Evolutionary conservation across 2,329 filamentous ascomycete genomes (phyloP).

Genomic region (Pseudogymnoascus pannorum): DNA sequence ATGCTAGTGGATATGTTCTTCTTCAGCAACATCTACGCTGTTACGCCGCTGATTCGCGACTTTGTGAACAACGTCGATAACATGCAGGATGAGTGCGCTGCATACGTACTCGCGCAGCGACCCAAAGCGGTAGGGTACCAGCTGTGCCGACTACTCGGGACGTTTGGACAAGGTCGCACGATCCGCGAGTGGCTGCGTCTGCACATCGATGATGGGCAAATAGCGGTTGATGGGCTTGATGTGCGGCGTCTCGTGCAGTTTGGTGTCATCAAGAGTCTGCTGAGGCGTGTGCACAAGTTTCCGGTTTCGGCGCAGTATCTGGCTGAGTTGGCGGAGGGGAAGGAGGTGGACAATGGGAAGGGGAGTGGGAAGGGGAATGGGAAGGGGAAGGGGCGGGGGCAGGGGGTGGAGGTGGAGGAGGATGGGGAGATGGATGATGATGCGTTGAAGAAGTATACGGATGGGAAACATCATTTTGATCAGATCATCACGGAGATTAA

Average conservation of each 20-base stretch:
- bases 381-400: conserved; percentile 8
- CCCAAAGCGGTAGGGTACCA: conserved; percentile 35
- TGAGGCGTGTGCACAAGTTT: conserved; percentile 91
- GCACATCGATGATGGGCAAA: conserved; percentile 58
- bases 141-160: conserved; percentile 77
- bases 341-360: conserved; percentile 20
- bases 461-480: conserved; percentile 71
- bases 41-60: conserved; percentile 66
- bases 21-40: conserved; percentile 85
- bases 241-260: conserved; percentile 90
- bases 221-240: conserved; percentile 70
- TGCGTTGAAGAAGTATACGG: conserved; percentile 57
- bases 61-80: conserved; percentile 69
- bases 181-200: conserved; percentile 79
- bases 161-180: conserved; percentile 75
- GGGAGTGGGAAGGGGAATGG: conserved; percentile 28
- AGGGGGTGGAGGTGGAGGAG: too few relatives aligned
- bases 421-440: conserved; percentile 36
- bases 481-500: conserved; percentile 74
- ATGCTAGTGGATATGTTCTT: conserved; percentile 92
- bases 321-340: conserved; percentile 46
- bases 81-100: conserved; percentile 79
- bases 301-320: conserved; percentile 63
- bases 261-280: conserved; percentile 86
- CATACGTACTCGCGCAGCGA: conserved; percentile 60